Percentiles rank a stretch among this genome's conserved stretches.
phyloP scores from a whole-genome alignment of 169 alveolate species.

The Plasmodium sp. region DNA sequence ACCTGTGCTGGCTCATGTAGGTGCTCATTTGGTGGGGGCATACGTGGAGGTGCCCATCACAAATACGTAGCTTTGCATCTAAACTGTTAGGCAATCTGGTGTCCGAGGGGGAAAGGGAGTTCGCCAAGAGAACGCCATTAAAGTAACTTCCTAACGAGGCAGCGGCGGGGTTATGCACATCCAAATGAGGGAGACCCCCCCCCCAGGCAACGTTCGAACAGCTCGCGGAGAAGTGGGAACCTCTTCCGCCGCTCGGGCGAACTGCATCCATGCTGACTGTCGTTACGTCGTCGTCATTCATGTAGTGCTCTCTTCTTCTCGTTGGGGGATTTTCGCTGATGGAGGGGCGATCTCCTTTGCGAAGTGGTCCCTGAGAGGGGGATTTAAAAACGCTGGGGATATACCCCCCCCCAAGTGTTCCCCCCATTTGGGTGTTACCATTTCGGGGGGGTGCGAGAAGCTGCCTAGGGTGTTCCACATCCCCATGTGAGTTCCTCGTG shows the following conservation, averaged over 20 bases:
- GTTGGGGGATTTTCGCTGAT: not conserved
- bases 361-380: not conserved
- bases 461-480: not conserved
- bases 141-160: not conserved
- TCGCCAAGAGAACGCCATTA: not conserved
- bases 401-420: not conserved
- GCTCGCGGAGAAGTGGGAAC: not conserved
- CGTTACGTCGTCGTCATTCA: not conserved
- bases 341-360: not conserved
- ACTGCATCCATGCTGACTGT: not conserved
- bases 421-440: not conserved
- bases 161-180: not conserved
- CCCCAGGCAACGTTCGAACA: not conserved
- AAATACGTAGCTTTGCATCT: not conserved
- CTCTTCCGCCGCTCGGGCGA: not conserved
- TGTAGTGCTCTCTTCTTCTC: not conserved
- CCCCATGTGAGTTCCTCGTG: not conserved
- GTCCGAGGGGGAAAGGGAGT: not conserved
- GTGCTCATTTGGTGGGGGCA: not conserved
- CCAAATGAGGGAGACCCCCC: not conserved
- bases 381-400: not conserved
- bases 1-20: not conserved
- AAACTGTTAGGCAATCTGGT: not conserved
- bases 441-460: not conserved
- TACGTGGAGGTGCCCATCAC: not conserved